Base-by-base conservation (phyloP, 345 rosid genomes). In the Acer campestre region DNA sequence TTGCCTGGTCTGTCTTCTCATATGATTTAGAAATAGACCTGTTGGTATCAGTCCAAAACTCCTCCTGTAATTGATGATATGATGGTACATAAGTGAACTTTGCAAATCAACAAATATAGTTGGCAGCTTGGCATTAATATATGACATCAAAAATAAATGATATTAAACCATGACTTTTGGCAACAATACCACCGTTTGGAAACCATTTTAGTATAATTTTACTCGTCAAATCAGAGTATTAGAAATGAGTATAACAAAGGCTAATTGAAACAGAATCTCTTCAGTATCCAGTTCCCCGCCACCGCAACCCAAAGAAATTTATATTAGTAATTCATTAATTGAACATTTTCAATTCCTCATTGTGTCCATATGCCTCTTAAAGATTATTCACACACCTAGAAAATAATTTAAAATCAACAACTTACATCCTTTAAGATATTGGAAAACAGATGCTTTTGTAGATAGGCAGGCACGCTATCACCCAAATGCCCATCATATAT, bases 401-500 rank as follows among this genome's bases (percentile, higher is more conserved):
- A 40, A n/a, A 27, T 70, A 25, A 25, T 49, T 46, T 70, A 27
- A 69, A 69, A 65, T 65, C 61, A 70, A 61, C n/a, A 62, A 68
- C 83, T 76, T 63, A 85, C 95, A 83, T 89, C 89, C 83, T 86
- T 88, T 10, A 91, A 80, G 61, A 91, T 91, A 81, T 91, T 91
- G 61, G 83, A 29, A 82, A 91, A 87, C 56, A 91, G 61, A 79
- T 91, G 84, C 85, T 87, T 91, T 61, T 91, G 95, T 55, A 91
- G 84, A 82, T 89, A 91, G 35, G 93, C 93, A 29, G 95, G 95
- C 23, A 91, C 95, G 14, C 81, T 88, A 75, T 91, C 91, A 69
- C 95, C 95, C 79, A 89, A 82, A 85, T 91, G 95, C 51, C 95
- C 95, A 70, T 91, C 93, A 62, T 85, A 91, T 76, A 91, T 86